Base-by-base conservation (phyloP, 257 asterid genomes). In the Prunella vulgaris region DNA sequence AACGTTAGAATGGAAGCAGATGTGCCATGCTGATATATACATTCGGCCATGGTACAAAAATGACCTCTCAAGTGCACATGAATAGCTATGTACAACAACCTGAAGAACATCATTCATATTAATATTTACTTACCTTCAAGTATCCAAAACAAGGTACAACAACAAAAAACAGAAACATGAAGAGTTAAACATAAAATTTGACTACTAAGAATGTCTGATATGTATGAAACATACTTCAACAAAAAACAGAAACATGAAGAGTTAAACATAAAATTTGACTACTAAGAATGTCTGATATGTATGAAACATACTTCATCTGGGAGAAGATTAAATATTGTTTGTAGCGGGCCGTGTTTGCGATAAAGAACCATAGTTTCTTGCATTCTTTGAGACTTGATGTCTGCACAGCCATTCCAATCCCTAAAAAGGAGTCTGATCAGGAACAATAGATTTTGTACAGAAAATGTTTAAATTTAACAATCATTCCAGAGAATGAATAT, bases 31-130 rank as follows among this genome's bases (percentile, higher is more conserved):
- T 28, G 97, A 93, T 75, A 90, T 85, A 74, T 85, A 93, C 85
- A 93, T 78, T 69, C 97, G 92, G 32, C 97, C 99, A 24, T 90
- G 99, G 77, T 90, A 90, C 78, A 93, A 81, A 78, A 93, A 87
- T 69, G 97, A 90, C 78, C 95, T 84, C 88, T 93, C 97, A 2
- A 93, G 90, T 35, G 99, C 96, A 66, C 99, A 93, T 59, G 99
- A 88, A 82, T 88, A 93, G 86, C 93, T 93, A 80, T 91, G 92
- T 77, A 86, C 86, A 66, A 84, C 90, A 79, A 86, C 93, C 99
- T 93, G 91, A 69, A 81, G 59, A 74, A 73, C 60, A 75, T 5
- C 60, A 65, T 33, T 69, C 9, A 22, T 21, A 60, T 73, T 58
- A 68, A 74, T 35, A 21, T 63, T 25, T 48, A 70, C 21, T 59